Percentiles rank a stretch among this genome's conserved stretches.
phyloP scores from a whole-genome alignment of 2,329 filamentous ascomycete species.

The Neofusicoccum sp. region DNA sequence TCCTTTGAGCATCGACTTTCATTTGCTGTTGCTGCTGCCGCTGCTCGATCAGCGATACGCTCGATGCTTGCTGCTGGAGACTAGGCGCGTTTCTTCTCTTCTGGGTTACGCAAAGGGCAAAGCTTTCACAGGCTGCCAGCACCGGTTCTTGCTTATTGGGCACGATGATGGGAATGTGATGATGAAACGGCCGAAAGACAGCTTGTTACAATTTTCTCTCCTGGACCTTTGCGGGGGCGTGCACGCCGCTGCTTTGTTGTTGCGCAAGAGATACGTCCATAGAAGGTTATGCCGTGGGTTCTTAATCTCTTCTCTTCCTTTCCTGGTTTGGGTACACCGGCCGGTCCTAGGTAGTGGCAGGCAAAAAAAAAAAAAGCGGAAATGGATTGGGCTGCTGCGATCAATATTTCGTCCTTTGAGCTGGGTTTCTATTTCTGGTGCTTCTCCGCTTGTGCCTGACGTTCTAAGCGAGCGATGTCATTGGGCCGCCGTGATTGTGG shows the following conservation, averaged over 20 bases:
- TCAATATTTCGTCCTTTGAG: neutral
- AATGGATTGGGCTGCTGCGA: neutral
- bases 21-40: slow-evolving; percentile 4
- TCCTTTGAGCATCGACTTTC: slow-evolving; percentile 7
- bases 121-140: neutral
- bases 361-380: neutral
- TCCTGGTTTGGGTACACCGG: neutral
- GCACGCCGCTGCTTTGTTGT: slow-evolving; percentile 4
- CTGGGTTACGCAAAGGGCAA: neutral
- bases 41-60: slow-evolving; percentile 6
- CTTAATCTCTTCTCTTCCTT: neutral
- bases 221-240: neutral
- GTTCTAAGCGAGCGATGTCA: too few species aligned
- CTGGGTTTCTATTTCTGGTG: neutral
- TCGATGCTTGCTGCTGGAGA: neutral
- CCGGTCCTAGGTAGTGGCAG: neutral
- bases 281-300: slow-evolving; percentile 2
- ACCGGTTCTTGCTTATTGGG: neutral
- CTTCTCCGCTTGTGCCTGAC: neutral
- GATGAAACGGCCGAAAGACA: slow-evolving; percentile 4
- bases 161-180: slow-evolving; percentile 5
- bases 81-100: neutral
- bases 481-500: neutral
- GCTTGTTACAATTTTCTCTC: neutral
- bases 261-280: neutral